Conservation (phyloP, 495 filamentous ascomycete genomes). For the Cercophora scortea region DNA sequence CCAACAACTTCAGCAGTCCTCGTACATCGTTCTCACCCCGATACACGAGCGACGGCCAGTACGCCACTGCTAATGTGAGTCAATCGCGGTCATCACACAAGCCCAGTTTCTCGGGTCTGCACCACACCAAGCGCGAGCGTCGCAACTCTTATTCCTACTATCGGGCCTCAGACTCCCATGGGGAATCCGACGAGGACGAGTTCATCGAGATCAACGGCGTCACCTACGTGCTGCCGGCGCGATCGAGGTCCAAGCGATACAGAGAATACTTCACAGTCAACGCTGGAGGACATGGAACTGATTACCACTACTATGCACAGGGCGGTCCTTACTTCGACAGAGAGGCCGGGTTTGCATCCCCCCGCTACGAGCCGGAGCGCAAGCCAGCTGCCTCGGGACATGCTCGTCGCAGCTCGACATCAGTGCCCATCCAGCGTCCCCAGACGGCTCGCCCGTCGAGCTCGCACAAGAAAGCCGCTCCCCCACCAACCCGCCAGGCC, state of each 20-base stretch:
- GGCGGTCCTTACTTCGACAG: constrained; percentile 31
- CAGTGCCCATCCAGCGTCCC: constrained; percentile 27
- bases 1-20: constrained; percentile 22
- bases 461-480: constrained; percentile 27
- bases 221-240: constrained; percentile 38
- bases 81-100: constrained; percentile 36
- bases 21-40: constrained; percentile 38
- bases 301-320: constrained; percentile 48
- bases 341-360: constrained; percentile 33
- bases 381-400: constrained; percentile 24
- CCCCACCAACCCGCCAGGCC: constrained; percentile 49
- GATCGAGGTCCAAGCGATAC: constrained; percentile 31
- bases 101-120: constrained; percentile 39
- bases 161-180: constrained; percentile 44
- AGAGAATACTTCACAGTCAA: constrained; percentile 30
- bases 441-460: constrained; percentile 36
- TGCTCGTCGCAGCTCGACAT: constrained; percentile 35
- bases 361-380: constrained; percentile 34
- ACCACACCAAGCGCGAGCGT: constrained; percentile 35
- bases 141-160: constrained; percentile 44
- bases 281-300: constrained; percentile 47
- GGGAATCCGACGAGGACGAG: constrained; percentile 56
- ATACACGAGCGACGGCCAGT: constrained; percentile 47
- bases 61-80: constrained; percentile 52
- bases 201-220: constrained; percentile 43